A percentile compares a stretch with the other conserved stretches of the same genome.
Conservation (phyloP, 257 asterid species). For the Nicotiana undulata region DNA sequence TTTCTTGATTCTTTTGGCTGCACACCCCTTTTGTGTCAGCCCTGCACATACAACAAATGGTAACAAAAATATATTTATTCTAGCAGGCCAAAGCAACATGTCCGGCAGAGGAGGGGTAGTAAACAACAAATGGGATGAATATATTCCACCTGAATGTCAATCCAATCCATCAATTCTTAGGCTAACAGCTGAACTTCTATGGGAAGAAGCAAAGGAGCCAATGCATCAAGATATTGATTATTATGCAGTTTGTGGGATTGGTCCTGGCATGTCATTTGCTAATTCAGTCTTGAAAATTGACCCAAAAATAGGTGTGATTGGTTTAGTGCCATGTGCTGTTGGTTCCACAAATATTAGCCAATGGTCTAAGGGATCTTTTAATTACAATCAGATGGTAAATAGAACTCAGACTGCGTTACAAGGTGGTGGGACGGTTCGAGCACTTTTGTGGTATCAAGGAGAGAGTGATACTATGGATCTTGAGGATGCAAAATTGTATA, state of each 20-base stretch:
- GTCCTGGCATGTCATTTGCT: constrained; percentile 11
- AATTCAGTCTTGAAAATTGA: background rate
- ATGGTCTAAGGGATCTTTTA: background rate
- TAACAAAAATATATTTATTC: background rate
- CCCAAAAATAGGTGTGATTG: constrained; percentile 1
- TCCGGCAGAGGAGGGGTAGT: constrained; percentile 11
- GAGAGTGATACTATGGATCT: background rate
- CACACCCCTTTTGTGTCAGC: background rate
- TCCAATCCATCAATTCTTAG: background rate
- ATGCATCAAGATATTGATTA: constrained; percentile 5
- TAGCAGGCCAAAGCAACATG: constrained; percentile 17
- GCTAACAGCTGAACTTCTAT: background rate
- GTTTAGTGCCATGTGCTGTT: constrained; percentile 11
- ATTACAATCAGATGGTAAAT: background rate
- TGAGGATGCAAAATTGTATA: background rate
- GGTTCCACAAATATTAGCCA: constrained; percentile 1
- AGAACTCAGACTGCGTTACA: background rate
- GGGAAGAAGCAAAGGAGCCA: constrained; percentile 9
- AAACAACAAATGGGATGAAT: background rate
- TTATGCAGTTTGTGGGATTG: constrained; percentile 1
- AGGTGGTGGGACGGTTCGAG: background rate
- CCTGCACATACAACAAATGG: background rate
- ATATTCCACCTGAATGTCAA: constrained; percentile 1
- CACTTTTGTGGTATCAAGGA: constrained; percentile 10
- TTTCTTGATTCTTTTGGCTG: background rate